These are phyloP conservation scores for Aciculoconidium aculeatum DNA, from an alignment of 805 yeast species.

Conservation along the genomic window DNA sequence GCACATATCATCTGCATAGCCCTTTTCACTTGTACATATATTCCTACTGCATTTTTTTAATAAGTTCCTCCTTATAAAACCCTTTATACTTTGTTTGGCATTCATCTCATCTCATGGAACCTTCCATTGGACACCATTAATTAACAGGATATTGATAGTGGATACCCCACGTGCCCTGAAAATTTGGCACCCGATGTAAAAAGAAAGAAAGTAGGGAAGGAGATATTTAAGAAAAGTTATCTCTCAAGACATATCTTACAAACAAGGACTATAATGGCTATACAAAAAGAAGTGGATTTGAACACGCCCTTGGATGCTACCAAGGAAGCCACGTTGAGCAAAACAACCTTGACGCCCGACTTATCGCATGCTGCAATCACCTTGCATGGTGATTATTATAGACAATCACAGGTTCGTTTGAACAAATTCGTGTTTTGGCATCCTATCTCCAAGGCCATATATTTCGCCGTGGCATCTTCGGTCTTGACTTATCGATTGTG, in stretches of 20 bases:
- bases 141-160: too few relatives aligned
- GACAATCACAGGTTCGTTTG: constrained; percentile 41
- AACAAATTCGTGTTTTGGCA: constrained; percentile 43
- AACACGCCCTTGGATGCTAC: constrained; percentile 49
- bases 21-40: constrained; percentile 2
- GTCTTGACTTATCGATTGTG: constrained; percentile 17
- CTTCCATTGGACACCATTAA: too few relatives aligned
- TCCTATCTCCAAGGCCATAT: constrained; percentile 27
- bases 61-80: neutral
- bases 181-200: neutral
- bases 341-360: constrained; percentile 49
- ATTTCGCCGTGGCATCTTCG: constrained; percentile 15
- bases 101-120: too few relatives aligned
- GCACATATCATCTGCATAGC: constrained; percentile 4
- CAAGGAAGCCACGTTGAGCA: constrained; percentile 47
- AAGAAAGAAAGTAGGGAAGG: neutral
- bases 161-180: constrained; percentile 4
- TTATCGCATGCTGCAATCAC: constrained; percentile 55
- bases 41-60: neutral
- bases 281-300: constrained; percentile 48
- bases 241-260: constrained; percentile 1
- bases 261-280: constrained; percentile 21
- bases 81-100: constrained; percentile 1
- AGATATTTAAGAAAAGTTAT: neutral
- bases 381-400: constrained; percentile 56